Percentiles rank a stretch among this genome's conserved stretches.
These are phyloP conservation scores for Magnaporthiopsis incrustans DNA, from an alignment of 2,329 filamentous ascomycete species.

Conservation along the genomic window DNA sequence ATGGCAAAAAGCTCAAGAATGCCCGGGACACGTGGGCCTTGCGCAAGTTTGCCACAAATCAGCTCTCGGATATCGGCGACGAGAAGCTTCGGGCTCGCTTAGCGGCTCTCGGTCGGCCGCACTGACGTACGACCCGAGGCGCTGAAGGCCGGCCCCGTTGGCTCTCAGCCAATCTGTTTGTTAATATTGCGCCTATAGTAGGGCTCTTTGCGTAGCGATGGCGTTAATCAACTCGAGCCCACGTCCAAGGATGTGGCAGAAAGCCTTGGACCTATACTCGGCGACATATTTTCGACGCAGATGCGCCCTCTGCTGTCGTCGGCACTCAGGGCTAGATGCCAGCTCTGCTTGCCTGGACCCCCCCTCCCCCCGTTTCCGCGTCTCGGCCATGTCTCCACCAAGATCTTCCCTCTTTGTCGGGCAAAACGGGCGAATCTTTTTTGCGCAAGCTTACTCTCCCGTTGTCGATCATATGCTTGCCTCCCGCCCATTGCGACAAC, in stretches of 20 bases:
- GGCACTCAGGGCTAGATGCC: too few species aligned
- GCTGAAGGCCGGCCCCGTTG: not conserved
- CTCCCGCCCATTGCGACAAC: not conserved
- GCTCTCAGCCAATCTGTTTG: not conserved
- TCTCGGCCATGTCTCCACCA: not conserved
- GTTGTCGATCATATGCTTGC: not conserved
- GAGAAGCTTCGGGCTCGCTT: constrained; percentile 21
- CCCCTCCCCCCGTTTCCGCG: not conserved
- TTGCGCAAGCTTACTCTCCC: too few species aligned
- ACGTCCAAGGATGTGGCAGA: not conserved
- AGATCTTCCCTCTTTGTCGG: not conserved
- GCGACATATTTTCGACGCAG: not conserved
- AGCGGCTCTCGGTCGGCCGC: not conserved
- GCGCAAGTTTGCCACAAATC: constrained; percentile 62
- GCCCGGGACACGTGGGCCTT: constrained; percentile 69
- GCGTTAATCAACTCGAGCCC: not conserved
- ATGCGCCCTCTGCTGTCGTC: not conserved
- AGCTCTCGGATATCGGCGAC: constrained; percentile 36
- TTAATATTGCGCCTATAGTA: not conserved
- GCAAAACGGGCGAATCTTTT: not conserved
- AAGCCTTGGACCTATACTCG: not conserved
- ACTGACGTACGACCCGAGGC: not conserved
- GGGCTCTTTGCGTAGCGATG: constrained; percentile 5
- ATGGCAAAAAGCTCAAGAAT: constrained; percentile 54
- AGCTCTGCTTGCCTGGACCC: not conserved